Evolutionary conservation across 768 basidiomycete genomes (phyloP).

Genomic region (Tubosaeta brunneosetosa): DNA sequence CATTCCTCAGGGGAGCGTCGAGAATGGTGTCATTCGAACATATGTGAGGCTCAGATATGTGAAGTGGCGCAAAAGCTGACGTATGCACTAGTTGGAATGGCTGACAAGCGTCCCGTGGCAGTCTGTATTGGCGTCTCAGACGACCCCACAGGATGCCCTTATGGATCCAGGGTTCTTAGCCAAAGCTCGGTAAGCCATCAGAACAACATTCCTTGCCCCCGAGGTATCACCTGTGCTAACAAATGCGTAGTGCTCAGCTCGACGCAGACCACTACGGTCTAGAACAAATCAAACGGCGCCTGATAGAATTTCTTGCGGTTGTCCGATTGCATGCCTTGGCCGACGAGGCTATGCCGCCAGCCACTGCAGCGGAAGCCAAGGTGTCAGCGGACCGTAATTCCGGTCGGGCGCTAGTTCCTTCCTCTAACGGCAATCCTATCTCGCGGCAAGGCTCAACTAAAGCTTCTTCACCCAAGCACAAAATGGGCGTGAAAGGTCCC

Average conservation of each 20-base stretch:
- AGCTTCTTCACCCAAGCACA: slow-evolving; percentile 7
- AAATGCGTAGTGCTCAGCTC: slow-evolving; percentile 47
- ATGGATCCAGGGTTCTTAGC: slow-evolving; percentile 57
- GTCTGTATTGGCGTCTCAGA: slow-evolving; percentile 26
- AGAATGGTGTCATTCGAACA: slow-evolving; percentile 82
- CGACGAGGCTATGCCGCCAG: slow-evolving; percentile 10
- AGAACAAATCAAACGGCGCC: slow-evolving; percentile 85
- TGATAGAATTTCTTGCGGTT: slow-evolving; percentile 90
- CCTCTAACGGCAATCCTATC: slow-evolving; percentile 12
- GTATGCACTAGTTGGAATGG: slow-evolving; percentile 66
- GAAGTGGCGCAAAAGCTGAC: slow-evolving; percentile 5
- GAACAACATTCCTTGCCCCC: neutral
- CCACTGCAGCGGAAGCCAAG: slow-evolving; percentile 6
- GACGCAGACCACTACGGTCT: slow-evolving; percentile 91
- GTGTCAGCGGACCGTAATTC: slow-evolving; percentile 15
- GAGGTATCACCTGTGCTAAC: neutral
- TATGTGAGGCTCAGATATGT: slow-evolving; percentile 49
- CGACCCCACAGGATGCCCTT: slow-evolving; percentile 34
- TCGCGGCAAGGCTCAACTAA: slow-evolving; percentile 10
- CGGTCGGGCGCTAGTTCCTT: slow-evolving; percentile 20
- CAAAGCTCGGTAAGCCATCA: slow-evolving; percentile 48
- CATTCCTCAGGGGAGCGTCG: slow-evolving; percentile 87
- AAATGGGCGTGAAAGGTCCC: slow-evolving; percentile 59
- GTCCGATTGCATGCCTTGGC: slow-evolving; percentile 51
- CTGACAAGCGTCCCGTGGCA: slow-evolving; percentile 84